These are phyloP conservation scores for Phytophthora ramorum DNA, from an alignment of 352 stramenopile genomes.

Conservation along the genomic window DNA sequence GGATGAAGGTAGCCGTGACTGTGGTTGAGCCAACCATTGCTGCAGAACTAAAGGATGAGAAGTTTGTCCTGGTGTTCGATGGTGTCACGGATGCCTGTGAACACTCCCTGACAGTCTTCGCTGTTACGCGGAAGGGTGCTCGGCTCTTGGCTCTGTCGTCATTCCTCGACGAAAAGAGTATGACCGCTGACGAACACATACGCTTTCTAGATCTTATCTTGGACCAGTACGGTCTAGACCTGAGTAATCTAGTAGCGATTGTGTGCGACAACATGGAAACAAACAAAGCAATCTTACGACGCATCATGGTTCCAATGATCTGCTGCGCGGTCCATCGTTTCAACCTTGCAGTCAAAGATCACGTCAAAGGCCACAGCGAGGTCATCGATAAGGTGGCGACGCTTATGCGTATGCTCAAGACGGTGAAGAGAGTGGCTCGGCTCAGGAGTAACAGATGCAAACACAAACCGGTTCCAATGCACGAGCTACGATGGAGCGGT, in stretches of 20 bases:
- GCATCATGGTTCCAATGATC: background rate
- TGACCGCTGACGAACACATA: background rate
- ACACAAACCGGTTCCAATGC: background rate
- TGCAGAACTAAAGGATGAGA: too few species aligned
- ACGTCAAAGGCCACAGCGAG: too few species aligned
- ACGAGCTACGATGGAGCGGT: background rate
- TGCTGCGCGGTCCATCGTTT: constrained; percentile 15
- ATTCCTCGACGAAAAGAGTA: background rate
- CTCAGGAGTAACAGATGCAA: background rate
- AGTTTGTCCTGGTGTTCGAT: too few species aligned
- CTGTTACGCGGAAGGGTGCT: background rate
- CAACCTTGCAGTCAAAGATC: constrained; percentile 14
- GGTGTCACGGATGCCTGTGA: too few species aligned
- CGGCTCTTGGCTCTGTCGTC: background rate
- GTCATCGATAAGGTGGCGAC: constrained; percentile 5
- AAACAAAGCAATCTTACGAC: constrained; percentile 9
- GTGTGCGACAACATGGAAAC: constrained; percentile 16
- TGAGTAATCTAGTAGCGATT: constrained; percentile 12
- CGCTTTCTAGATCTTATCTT: background rate
- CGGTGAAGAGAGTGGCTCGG: constrained; percentile 3
- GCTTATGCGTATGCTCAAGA: constrained; percentile 10
- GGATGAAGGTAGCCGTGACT: too few species aligned
- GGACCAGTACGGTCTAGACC: constrained; percentile 6
- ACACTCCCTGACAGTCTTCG: too few species aligned
- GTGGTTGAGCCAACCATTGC: too few species aligned